A percentile compares a stretch with the other conserved stretches of the same genome.
phyloP scores from a whole-genome alignment of 2,329 filamentous ascomycete genomes.

The Calonectria multiphialidica region DNA sequence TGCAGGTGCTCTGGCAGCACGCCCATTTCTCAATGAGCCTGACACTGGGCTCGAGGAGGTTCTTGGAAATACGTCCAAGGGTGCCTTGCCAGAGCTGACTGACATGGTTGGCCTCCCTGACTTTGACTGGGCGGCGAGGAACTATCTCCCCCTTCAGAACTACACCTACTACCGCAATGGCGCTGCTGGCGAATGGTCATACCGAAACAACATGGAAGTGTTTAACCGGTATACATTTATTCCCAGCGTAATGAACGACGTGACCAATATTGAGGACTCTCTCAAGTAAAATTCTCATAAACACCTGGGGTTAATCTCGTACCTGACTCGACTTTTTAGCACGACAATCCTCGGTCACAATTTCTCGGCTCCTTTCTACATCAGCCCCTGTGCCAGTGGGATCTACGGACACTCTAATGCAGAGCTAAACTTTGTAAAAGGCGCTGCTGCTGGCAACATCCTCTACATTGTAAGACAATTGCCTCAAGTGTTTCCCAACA shows the following conservation, averaged over 20 bases:
- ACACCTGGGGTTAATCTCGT: too few species aligned
- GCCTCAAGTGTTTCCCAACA: background rate
- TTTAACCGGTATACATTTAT: conserved; percentile 60
- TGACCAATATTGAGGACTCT: conserved; percentile 51
- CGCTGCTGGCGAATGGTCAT: conserved; percentile 64
- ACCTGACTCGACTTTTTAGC: background rate
- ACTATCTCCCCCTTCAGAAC: conserved; percentile 55
- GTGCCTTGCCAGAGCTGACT: conserved; percentile 53
- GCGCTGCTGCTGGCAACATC: conserved; percentile 57
- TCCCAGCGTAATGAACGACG: conserved; percentile 60
- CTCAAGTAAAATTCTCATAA: conserved; percentile 31
- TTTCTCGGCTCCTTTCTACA: conserved; percentile 64
- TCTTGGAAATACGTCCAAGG: conserved; percentile 46
- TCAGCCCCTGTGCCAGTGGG: conserved; percentile 58
- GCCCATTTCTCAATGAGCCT: conserved; percentile 56
- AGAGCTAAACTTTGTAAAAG: conserved; percentile 61
- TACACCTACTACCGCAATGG: conserved; percentile 60
- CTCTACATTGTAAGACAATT: conserved; percentile 55
- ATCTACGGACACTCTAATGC: conserved; percentile 56
- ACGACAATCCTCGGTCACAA: conserved; percentile 62
- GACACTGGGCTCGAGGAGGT: conserved; percentile 55
- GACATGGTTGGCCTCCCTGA: conserved; percentile 61
- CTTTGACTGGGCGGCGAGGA: conserved; percentile 63
- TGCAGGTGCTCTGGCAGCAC: conserved; percentile 50
- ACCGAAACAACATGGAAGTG: conserved; percentile 66